phyloP scores from a whole-genome alignment of 2,329 filamentous ascomycete species.

The Beauveria varroae region DNA sequence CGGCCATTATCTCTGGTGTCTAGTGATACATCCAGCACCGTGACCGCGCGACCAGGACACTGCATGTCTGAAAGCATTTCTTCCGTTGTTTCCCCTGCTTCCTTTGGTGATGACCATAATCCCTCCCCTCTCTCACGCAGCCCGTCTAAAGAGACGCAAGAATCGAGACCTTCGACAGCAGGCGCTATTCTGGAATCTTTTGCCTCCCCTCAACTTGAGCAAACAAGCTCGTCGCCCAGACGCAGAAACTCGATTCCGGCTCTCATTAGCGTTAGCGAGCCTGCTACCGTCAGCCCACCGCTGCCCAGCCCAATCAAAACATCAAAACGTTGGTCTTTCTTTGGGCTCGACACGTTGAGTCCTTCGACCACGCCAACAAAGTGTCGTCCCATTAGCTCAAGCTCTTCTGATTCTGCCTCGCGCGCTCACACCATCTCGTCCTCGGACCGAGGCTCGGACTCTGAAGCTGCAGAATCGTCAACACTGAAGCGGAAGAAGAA shows the following conservation, averaged over 20 bases:
- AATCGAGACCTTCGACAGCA: conserved; percentile 60
- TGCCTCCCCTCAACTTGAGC: conserved; percentile 12
- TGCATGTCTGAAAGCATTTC: conserved; percentile 74
- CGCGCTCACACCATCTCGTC: conserved; percentile 24
- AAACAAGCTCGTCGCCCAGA: conserved; percentile 29
- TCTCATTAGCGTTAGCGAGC: conserved; percentile 35
- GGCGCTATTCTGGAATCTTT: conserved; percentile 57
- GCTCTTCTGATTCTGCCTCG: conserved; percentile 33
- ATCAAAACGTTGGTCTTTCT: conserved; percentile 55
- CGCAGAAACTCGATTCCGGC: conserved; percentile 55
- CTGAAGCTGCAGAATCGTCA: conserved; percentile 17
- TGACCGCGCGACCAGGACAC: conserved; percentile 62
- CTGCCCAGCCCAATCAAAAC: conserved; percentile 43
- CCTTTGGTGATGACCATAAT: conserved; percentile 34
- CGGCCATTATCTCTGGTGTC: conserved; percentile 78
- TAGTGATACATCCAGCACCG: conserved; percentile 73
- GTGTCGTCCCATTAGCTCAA: conserved; percentile 38
- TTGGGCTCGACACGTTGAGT: conserved; percentile 49
- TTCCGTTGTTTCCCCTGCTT: conserved; percentile 60
- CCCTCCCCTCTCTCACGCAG: conserved; percentile 29
- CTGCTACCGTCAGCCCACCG: conserved; percentile 25
- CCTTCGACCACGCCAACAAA: conserved; percentile 39
- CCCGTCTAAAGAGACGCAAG: conserved; percentile 33
- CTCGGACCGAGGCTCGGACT: conserved; percentile 30
- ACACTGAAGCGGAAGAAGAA: conserved; percentile 20